Base-by-base conservation (phyloP, 108 stramenopile genomes). In the Pseudonitzschia multistriata region DNA sequence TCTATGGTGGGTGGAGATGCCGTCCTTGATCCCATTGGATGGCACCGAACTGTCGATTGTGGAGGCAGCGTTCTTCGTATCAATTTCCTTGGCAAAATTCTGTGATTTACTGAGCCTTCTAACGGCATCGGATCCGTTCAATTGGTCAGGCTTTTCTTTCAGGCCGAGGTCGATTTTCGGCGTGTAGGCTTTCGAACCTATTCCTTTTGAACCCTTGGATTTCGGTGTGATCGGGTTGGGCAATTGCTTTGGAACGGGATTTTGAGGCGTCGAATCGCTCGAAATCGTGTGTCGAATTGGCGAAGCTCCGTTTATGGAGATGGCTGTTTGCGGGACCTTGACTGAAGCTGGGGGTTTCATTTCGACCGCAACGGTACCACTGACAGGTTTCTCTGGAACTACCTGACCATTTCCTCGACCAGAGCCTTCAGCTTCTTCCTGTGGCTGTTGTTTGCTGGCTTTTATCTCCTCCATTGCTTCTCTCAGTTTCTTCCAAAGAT, bases 401-500 rank as follows among this genome's bases (percentile, higher is more conserved):
- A n/a, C 22, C 25, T 64, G 27, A 1, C 15, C 22, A 15, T 64
- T 29, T 13, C 19, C 22, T 13, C 22, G 62, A 29, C 53, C 7
- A 7, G 39, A 11, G 42, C 62, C 28, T 45, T 64, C 62, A 14
- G 25, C 22, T 64, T 64, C 62, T 7, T 47, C 62, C 36, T 62
- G 33, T 22, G 22, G 11, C 61, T 34, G 59, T 28, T 60, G 30
- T 27, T 35, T 28, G 6, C 3, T 25, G 35, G 34, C 31, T 45
- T n/a, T 30, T 47, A 45, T 36, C 15, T 72, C 62, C 30, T 60
- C 63, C 21, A 65, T 66, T 21, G 54, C 52, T 49, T 75, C 71
- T 24, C 62, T 57, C 53, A 82, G 15, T 48, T 73, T 72, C 33
- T 78, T 83, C 59, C 71, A 66, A 21, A 86, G 61, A 10, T 72